Conservation (phyloP, 495 filamentous ascomycete genomes). For the Pyrenula massariospora region DNA sequence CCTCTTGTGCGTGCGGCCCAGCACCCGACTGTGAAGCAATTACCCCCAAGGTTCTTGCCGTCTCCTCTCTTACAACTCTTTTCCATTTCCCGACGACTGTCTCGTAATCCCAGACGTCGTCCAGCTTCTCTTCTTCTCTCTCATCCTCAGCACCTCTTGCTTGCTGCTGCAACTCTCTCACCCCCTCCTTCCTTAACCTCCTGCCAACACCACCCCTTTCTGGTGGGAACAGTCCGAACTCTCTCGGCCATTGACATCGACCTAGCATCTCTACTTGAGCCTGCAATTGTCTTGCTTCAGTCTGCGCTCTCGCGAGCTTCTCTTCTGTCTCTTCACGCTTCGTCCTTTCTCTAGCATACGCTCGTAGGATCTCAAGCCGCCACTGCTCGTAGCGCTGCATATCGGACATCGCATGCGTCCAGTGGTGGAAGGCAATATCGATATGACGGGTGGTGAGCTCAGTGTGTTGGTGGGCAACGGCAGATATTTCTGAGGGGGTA, state of each 20-base stretch:
- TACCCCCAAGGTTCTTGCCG: not conserved
- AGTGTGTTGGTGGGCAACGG: constrained; percentile 38
- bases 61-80: constrained; percentile 27
- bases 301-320: constrained; percentile 47
- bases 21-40: not conserved
- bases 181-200: constrained; percentile 30
- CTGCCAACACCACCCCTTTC: constrained; percentile 46
- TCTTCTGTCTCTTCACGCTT: constrained; percentile 50
- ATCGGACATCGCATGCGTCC: constrained; percentile 20
- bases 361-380: constrained; percentile 66
- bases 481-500: constrained; percentile 14
- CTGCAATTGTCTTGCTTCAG: constrained; percentile 63
- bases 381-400: constrained; percentile 53
- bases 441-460: constrained; percentile 55
- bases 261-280: constrained; percentile 56
- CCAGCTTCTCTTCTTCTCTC: constrained; percentile 4
- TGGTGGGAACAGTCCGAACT: constrained; percentile 56
- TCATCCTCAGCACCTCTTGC: constrained; percentile 13
- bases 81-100: constrained; percentile 46
- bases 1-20: not conserved
- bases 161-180: constrained; percentile 22
- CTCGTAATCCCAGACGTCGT: constrained; percentile 41
- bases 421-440: constrained; percentile 56
- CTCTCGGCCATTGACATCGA: constrained; percentile 55
- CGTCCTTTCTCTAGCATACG: constrained; percentile 55